These are phyloP conservation scores for Eucalyptus marginata DNA, from an alignment of 345 rosid species.

Conservation along the genomic window DNA sequence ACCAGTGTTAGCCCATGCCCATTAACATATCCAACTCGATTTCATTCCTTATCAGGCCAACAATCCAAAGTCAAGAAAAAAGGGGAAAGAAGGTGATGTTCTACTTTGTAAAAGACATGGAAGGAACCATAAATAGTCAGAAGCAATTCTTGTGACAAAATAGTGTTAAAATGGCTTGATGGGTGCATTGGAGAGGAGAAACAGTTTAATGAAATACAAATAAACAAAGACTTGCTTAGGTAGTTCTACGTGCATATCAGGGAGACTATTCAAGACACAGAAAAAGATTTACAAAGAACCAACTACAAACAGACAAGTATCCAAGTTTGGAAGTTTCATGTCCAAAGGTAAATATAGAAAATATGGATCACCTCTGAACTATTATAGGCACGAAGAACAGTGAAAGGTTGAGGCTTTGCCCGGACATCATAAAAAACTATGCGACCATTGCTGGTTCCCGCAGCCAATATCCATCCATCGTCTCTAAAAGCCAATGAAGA, in stretches of 20 bases:
- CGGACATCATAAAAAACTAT: slow-evolving; percentile 95
- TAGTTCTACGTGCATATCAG: not conserved
- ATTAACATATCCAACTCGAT: not conserved
- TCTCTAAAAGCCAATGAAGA: slow-evolving; percentile 96
- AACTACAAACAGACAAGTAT: not conserved
- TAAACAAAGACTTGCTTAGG: not conserved
- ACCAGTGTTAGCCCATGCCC: not conserved
- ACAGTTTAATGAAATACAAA: not conserved
- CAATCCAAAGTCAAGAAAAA: not conserved
- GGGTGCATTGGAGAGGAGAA: not conserved
- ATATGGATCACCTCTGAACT: slow-evolving; percentile 66
- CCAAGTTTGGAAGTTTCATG: not conserved
- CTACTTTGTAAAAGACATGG: not conserved
- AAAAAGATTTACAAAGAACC: not conserved
- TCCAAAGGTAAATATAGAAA: not conserved
- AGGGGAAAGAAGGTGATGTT: not conserved
- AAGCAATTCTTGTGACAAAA: not conserved
- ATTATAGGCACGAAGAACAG: slow-evolving; percentile 83
- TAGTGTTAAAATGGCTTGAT: not conserved
- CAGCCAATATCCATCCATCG: slow-evolving; percentile 83
- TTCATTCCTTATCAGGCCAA: not conserved
- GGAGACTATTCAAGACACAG: not conserved
- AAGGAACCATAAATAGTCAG: not conserved
- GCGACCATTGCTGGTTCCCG: slow-evolving; percentile 88
- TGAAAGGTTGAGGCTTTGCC: slow-evolving; percentile 78